Evolutionary conservation across 257 asterid genomes (phyloP), one percentile per base, ranked within the genome.

Genomic region (Solanum tarapatanum): DNA sequence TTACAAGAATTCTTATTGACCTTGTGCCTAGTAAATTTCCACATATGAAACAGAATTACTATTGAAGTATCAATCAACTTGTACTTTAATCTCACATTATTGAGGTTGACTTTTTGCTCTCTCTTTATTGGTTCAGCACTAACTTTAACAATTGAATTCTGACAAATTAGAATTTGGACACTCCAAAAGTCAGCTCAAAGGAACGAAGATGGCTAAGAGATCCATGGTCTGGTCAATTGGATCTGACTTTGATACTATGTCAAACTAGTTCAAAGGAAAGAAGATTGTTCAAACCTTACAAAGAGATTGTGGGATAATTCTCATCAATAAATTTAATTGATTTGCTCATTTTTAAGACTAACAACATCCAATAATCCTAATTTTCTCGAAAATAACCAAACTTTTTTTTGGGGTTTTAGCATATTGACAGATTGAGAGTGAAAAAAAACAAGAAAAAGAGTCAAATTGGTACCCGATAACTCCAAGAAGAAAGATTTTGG

Each of bases 401-500:
- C 43, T 6, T 2, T 5, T 4, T 36, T 75, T 23, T 1, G 37
- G 32, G 23, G 12, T 1, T 77, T n/a, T 23, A 21, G 19, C 43
- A 21, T 39, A 39, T 39, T 23, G 24, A 4, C 32, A 7, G 5
- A 24, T 58, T 26, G 30, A 88, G 45, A 51, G 60, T 68, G 33
- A 23, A 12, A 58, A 35, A 35, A 36, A 33, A 14, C 28, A 35
- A 7, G 28, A 30, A 36, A 26, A 94, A 84, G 8, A 96, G 36
- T 37, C 23, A 55, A 64, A 41, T 24, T 79, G 26, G 28, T 91
- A 95, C 99, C 99, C 98, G 36, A 94, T 94, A 28, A 92, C 87
- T 84, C 96, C 98, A 14, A 96, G 96, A 86, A 94, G 88, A 26
- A 94, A 84, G 8, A 96, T 93, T 93, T 93, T 95, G 87, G 83